A percentile compares a stretch with the other conserved stretches of the same genome.
Evolutionary conservation across 176 grass and related monocot species (phyloP).

Genomic region (Alopecurus myosuroides): DNA sequence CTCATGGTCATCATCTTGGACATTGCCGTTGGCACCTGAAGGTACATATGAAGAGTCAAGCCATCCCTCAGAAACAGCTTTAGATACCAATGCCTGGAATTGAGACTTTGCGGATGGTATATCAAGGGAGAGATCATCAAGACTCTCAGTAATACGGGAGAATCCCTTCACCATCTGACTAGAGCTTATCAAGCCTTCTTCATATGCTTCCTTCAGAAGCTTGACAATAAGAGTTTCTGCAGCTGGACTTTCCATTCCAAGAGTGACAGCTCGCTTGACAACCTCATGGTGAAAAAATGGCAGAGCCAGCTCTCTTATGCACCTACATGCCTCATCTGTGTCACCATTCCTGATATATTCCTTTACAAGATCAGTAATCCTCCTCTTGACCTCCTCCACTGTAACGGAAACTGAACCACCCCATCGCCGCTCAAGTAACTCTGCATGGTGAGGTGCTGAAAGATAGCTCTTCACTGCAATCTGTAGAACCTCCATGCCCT

Average conservation of each 20-base stretch:
- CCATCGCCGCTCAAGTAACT: slow-evolving; percentile 82
- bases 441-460: slow-evolving; percentile 92
- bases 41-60: slow-evolving; percentile 54
- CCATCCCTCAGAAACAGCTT: slow-evolving; percentile 79
- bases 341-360: slow-evolving; percentile 88
- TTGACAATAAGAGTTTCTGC: slow-evolving; percentile 59
- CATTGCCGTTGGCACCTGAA: slow-evolving; percentile 40
- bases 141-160: slow-evolving; percentile 60
- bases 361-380: slow-evolving; percentile 77
- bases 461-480: slow-evolving; percentile 96
- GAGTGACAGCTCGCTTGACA: slow-evolving; percentile 75
- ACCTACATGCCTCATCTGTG: slow-evolving; percentile 76
- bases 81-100: slow-evolving; percentile 53
- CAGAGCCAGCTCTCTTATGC: slow-evolving; percentile 88
- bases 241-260: slow-evolving; percentile 80
- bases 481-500: slow-evolving; percentile 70
- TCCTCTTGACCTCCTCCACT: slow-evolving; percentile 81
- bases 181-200: slow-evolving; percentile 84
- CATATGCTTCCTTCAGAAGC: slow-evolving; percentile 84
- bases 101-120: slow-evolving; percentile 79
- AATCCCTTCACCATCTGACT: slow-evolving; percentile 95
- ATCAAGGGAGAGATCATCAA: slow-evolving; percentile 91
- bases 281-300: slow-evolving; percentile 99
- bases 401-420: slow-evolving; percentile 70
- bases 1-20: slow-evolving; percentile 49